Conservation (phyloP, 495 filamentous ascomycete species). For the Sphaerosporella brunnea region DNA sequence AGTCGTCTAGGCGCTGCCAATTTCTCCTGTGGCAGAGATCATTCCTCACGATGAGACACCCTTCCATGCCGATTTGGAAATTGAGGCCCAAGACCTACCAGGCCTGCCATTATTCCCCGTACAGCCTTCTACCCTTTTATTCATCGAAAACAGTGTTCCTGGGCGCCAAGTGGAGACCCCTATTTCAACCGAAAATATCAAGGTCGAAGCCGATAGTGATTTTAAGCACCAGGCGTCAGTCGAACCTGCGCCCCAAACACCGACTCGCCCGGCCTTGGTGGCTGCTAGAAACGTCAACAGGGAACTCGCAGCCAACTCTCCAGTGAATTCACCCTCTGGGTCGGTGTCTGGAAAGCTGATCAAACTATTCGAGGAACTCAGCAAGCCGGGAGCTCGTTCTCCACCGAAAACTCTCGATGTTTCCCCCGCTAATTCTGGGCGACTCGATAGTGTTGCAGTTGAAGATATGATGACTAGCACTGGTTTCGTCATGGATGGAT, state of each 20-base stretch:
- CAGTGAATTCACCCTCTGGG: background rate
- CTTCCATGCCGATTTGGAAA: too few species aligned
- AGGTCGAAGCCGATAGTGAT: background rate
- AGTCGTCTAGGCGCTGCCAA: background rate
- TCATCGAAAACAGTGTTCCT: background rate
- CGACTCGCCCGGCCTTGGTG: too few species aligned
- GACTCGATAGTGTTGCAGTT: too few species aligned
- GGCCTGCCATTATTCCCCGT: too few species aligned
- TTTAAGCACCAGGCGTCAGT: background rate
- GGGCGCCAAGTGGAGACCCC: background rate
- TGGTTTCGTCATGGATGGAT: too few species aligned
- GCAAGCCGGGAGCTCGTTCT: too few species aligned
- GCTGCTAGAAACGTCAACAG: background rate
- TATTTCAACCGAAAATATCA: background rate
- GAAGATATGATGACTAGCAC: too few species aligned
- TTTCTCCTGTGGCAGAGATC: background rate
- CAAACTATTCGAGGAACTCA: conserved; percentile 4
- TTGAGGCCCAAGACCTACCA: too few species aligned
- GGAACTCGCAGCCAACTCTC: background rate
- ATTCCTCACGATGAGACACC: too few species aligned
- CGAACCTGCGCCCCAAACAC: background rate
- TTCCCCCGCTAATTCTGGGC: too few species aligned
- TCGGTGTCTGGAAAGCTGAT: conserved; percentile 6
- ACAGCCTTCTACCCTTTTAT: background rate
- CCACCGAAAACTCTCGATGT: too few species aligned